Base-by-base conservation (phyloP, 495 filamentous ascomycete genomes). In the Podospora pseudoanserina region DNA sequence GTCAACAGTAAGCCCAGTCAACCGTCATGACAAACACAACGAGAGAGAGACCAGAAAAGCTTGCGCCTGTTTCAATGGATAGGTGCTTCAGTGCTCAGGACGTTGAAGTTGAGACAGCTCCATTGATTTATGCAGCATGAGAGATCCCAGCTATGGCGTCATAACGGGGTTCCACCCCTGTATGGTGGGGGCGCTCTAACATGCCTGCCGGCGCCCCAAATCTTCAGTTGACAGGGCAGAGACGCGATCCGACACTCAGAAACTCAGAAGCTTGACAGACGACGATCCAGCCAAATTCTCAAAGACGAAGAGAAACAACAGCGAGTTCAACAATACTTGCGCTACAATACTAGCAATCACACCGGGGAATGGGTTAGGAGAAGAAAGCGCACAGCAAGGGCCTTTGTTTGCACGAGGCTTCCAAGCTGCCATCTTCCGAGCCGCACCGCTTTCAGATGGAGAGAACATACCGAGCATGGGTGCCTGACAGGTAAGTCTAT, bases 401-500 rank as follows among this genome's bases (percentile, higher is more conserved):
- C 19, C 67, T 65, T 68, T 68, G 67, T 68, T 59, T 27, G n/a
- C 16, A 39, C n/a, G 39, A 61, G 15, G 64, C 30, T 62, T 44
- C 20, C 30, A 34, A 64, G 49, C 61, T 32, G 18, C 18, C 30
- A 26, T 26, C 54, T 28, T 32, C 26, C 49, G 44, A 53, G 19
- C 19, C 59, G 20, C 65, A 57, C 65, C 32, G 58, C 58, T 18
- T 67, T 61, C 18, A 49, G 55, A 76, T 76, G 74, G 71, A 75
- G 68, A 63, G 67, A 58, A 34, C 65, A 27, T 6, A 30, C 20
- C 63, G 71, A 63, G 60, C 60, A 19, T 72, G 72, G 70, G 65
- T 68, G 68, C 66, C 65, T 26, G 67, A 72, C 0, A 53, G 49
- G 72, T 74, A 70, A 70, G 73, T 66, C 4, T 60, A 58, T 26